phyloP scores from a whole-genome alignment of 2,329 filamentous ascomycete genomes.

The Fusarium torreyae region DNA sequence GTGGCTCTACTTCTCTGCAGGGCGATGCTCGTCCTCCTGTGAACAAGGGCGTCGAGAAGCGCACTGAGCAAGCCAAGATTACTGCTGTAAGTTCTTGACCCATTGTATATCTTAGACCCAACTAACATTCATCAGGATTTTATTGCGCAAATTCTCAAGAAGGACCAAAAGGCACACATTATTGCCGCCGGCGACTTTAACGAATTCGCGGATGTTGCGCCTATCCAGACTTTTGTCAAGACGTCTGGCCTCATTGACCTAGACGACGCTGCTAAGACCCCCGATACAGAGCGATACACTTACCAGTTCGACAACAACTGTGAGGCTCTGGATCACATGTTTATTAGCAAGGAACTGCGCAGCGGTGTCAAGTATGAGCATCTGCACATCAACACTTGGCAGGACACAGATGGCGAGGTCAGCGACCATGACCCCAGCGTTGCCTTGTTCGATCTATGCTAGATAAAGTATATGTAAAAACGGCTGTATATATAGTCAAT shows the following conservation, averaged over 20 bases:
- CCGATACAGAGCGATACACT: constrained; percentile 74
- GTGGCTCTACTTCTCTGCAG: constrained; percentile 74
- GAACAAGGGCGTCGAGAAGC: constrained; percentile 73
- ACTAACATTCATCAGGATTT: constrained; percentile 60
- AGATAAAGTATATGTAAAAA: constrained; percentile 6
- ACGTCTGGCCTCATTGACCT: constrained; percentile 72
- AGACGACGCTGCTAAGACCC: constrained; percentile 70
- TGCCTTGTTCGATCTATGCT: constrained; percentile 73
- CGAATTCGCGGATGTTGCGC: constrained; percentile 76
- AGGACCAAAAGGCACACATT: constrained; percentile 70
- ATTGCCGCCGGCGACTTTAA: constrained; percentile 80
- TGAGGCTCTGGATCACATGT: constrained; percentile 80
- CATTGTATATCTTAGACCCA: neutral
- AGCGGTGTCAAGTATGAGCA: constrained; percentile 71
- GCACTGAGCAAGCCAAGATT: constrained; percentile 69
- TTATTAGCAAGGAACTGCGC: constrained; percentile 69
- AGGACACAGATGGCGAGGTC: constrained; percentile 67
- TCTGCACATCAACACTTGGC: constrained; percentile 80
- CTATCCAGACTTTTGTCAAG: constrained; percentile 67
- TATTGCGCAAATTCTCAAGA: constrained; percentile 69
- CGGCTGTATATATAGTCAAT: constrained; percentile 22
- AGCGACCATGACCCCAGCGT: constrained; percentile 81
- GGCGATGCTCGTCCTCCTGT: constrained; percentile 77
- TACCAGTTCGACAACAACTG: constrained; percentile 80
- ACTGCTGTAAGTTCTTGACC: constrained; percentile 64